phyloP scores from a whole-genome alignment of 2,329 filamentous ascomycete species.

The Exophiala alcalophila region DNA sequence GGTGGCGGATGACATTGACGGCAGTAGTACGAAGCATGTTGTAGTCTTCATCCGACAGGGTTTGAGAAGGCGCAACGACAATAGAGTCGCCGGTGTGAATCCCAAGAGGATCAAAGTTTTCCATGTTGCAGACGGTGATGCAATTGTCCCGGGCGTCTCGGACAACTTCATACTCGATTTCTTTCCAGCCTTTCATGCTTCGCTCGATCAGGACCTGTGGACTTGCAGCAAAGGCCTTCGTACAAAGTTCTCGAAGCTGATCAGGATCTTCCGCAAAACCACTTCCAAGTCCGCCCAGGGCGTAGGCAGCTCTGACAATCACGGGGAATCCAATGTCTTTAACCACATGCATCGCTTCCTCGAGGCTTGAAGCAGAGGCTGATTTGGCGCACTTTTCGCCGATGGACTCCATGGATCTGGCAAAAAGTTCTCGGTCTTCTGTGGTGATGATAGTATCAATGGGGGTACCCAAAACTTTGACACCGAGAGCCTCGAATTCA shows the following conservation, averaged over 20 bases:
- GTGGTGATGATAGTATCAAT: conserved; percentile 99
- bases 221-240: conserved; percentile 90
- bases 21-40: conserved; percentile 98
- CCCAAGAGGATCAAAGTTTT: conserved; percentile 97
- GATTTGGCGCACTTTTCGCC: conserved; percentile 98
- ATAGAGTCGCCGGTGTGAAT: conserved; percentile 99
- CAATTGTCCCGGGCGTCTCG: conserved; percentile 95
- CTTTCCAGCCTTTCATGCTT: conserved; percentile 99
- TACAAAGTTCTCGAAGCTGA: conserved; percentile 81
- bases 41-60: conserved; percentile 94
- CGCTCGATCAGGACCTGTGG: conserved; percentile 95
- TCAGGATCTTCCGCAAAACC: conserved; percentile 88
- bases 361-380: conserved; percentile 80
- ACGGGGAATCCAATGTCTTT: conserved; percentile 93
- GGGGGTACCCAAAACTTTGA: conserved; percentile 91
- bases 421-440: conserved; percentile 95
- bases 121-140: conserved; percentile 99
- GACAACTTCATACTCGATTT: conserved; percentile 98
- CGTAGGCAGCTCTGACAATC: conserved; percentile 94
- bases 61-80: conserved; percentile 95
- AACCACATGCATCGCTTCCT: conserved; percentile 85
- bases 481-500: conserved; percentile 87
- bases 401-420: conserved; percentile 96
- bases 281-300: conserved; percentile 88
- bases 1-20: conserved; percentile 93